Evolutionary conservation across 345 rosid species (phyloP), one percentile per base, ranked within the genome.

Genomic region (Syzygium aromaticum): DNA sequence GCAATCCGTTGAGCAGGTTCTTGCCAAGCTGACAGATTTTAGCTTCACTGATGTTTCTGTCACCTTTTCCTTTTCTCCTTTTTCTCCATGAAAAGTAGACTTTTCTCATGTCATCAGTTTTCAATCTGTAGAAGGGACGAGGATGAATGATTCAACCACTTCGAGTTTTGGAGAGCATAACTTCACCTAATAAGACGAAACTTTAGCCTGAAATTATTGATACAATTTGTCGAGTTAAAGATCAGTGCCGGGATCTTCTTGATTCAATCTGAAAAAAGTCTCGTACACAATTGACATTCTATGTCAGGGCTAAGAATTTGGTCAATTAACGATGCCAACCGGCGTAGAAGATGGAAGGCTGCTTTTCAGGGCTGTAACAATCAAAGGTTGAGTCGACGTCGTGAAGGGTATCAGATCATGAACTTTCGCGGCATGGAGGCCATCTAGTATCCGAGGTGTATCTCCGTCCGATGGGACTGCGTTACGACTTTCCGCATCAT

Each of bases 291-390:
- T 61, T 0, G 73, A 61, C 73, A 6, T 15, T 25, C 2, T 27
- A 59, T 13, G 67, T 61, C 17, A 59, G 30, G 73, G 38, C 73
- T 3, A 61, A 61, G 8, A 61, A 61, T n/a, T 61, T 61, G 73
- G 0, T 61, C 21, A 3, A 61, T 27, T n/a, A 3, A 16, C 2
- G n/a, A 28, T 28, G 38, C 5, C 21, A 1, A 5, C 2, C 3
- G 38, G 10, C 17, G 38, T 28, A 63, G 77, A 63, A 63, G 77
- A 28, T 38, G 38, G 0, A 63, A 28, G n/a, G 63, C n/a, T 56
- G 2, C 14, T 0, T 23, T 40, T 56, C 0, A 0, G 63, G n/a
- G 63, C 10, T 56, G 63, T 56, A 0, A 56, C 63, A 23, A 56
- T 23, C 63, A 27, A 56, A 56, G 63, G 63, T 56, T 7, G 59